Conservation (phyloP, 495 filamentous ascomycete genomes). For the Hypoxylon rickii region DNA sequence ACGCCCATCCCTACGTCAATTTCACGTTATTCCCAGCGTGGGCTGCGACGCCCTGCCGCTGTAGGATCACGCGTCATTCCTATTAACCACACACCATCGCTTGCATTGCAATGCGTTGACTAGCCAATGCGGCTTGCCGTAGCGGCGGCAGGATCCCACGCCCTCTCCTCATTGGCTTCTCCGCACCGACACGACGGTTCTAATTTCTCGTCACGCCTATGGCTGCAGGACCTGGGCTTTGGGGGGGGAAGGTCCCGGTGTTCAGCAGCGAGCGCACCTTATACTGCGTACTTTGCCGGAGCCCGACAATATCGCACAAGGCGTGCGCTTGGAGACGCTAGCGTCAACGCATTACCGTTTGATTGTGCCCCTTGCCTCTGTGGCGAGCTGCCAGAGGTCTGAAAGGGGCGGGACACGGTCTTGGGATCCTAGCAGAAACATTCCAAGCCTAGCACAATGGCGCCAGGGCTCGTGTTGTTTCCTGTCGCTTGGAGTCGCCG, state of each 20-base stretch:
- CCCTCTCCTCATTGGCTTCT: conserved; percentile 22
- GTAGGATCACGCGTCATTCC: conserved; percentile 14
- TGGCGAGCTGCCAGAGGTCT: conserved; percentile 18
- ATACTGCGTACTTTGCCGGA: conserved; percentile 1
- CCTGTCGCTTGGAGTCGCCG: no score
- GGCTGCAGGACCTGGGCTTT: conserved; percentile 12
- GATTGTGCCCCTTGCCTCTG: conserved; percentile 17
- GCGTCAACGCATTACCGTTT: conserved; percentile 25
- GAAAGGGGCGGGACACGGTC: conserved; percentile 19
- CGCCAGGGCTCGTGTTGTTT: no score
- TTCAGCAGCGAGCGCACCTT: not conserved
- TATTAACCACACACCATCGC: conserved; percentile 17
- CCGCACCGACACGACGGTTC: conserved; percentile 32
- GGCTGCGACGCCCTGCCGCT: conserved; percentile 19
- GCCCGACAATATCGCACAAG: conserved; percentile 13
- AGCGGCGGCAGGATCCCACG: conserved; percentile 11
- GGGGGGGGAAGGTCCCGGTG: conserved; percentile 9
- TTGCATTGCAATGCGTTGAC: not conserved
- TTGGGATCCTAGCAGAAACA: conserved; percentile 15
- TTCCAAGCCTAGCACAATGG: conserved; percentile 14
- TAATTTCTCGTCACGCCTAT: conserved; percentile 24
- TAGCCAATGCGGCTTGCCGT: conserved; percentile 30
- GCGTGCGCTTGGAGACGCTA: conserved; percentile 16
- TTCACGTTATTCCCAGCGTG: conserved; percentile 28
- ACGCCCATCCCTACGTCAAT: conserved; percentile 23